A percentile compares a stretch with the other conserved stretches of the same genome.
Evolutionary conservation across 257 asterid genomes (phyloP).

Genomic region (Solanum clarkiae): DNA sequence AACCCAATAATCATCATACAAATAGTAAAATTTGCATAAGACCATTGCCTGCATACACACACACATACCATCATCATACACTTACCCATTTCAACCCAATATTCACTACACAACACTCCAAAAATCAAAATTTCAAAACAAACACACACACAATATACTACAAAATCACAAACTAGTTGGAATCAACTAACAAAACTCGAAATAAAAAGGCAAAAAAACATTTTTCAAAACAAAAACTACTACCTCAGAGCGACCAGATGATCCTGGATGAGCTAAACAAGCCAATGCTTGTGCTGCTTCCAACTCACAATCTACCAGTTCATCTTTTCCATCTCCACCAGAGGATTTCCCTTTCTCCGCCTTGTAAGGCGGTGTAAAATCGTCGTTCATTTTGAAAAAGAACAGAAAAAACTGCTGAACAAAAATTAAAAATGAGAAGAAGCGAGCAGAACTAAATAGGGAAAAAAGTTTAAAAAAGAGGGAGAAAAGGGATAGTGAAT

Average conservation of each 20-base stretch:
- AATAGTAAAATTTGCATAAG: background rate
- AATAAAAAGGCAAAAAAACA: background rate
- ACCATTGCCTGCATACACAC: background rate
- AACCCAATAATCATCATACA: background rate
- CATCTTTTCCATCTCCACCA: constrained; percentile 1
- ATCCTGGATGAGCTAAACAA: constrained; percentile 13
- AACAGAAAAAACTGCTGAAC: background rate
- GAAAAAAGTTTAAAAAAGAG: background rate
- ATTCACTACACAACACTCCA: background rate
- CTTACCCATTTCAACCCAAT: background rate
- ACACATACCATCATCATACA: background rate
- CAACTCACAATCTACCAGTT: constrained; percentile 22
- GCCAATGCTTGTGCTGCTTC: constrained; percentile 51
- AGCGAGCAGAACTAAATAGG: background rate
- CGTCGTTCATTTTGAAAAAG: background rate
- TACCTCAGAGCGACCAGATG: background rate
- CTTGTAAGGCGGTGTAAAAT: background rate
- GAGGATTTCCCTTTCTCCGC: background rate
- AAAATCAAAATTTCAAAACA: background rate
- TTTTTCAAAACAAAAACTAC: background rate
- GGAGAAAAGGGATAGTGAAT: background rate
- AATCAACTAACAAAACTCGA: background rate
- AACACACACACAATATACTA: background rate
- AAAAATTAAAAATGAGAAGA: background rate
- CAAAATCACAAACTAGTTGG: background rate